Conservation (phyloP, 1,284 basidiomycete species). For the Flammula alnicola region DNA sequence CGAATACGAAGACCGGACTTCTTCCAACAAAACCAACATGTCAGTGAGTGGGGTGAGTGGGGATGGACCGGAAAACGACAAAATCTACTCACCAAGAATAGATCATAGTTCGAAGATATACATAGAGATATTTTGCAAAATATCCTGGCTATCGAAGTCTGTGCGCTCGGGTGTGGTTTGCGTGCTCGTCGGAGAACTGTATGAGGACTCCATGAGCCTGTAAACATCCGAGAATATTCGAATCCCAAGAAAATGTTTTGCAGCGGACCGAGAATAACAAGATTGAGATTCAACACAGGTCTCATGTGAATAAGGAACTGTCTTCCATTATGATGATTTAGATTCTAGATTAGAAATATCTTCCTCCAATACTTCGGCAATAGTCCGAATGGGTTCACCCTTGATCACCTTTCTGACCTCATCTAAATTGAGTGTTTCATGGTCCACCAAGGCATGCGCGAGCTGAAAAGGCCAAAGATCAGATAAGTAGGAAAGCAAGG, state of each 20-base stretch:
- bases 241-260: too few relatives aligned
- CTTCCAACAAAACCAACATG: too few relatives aligned
- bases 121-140: background rate
- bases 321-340: conserved; percentile 24
- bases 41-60: too few relatives aligned
- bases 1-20: too few relatives aligned
- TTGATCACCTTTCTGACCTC: conserved; percentile 87
- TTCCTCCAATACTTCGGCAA: conserved; percentile 66
- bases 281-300: too few relatives aligned
- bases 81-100: conserved; percentile 3
- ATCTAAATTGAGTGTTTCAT: conserved; percentile 88
- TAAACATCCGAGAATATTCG: too few relatives aligned
- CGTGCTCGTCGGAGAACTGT: too few relatives aligned
- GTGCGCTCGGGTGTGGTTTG: background rate
- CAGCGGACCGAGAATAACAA: background rate
- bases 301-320: background rate
- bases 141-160: too few relatives aligned
- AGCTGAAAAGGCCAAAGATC: conserved; percentile 52
- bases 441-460: conserved; percentile 87
- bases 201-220: too few relatives aligned
- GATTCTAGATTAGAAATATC: conserved; percentile 48
- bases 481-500: conserved; percentile 20
- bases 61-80: too few relatives aligned
- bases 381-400: conserved; percentile 75
- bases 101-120: background rate